Percentiles rank a stretch among this genome's conserved stretches.
These are phyloP conservation scores for Decorospora gaudefroyi DNA, from an alignment of 2,329 filamentous ascomycete species.

Conservation along the genomic window DNA sequence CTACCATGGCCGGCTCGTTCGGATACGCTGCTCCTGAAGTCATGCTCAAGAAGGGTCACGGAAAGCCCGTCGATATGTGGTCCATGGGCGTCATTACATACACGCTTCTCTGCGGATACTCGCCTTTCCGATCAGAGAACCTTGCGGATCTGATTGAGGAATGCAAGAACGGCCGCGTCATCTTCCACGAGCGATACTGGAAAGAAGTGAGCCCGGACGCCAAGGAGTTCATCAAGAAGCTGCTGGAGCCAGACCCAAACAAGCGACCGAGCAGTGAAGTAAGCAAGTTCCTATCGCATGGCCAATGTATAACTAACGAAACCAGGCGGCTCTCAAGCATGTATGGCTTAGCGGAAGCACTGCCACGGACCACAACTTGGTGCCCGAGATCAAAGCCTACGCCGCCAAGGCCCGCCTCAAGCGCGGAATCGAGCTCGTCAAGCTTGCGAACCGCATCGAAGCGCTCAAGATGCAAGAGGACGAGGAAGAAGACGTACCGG, in stretches of 20 bases:
- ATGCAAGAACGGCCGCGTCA: conserved; percentile 78
- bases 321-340: conserved; percentile 75
- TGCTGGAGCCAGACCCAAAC: conserved; percentile 78
- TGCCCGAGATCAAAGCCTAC: conserved; percentile 95
- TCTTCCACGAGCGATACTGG: conserved; percentile 99
- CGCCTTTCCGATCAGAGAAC: conserved; percentile 94
- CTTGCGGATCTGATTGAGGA: conserved; percentile 92
- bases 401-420: conserved; percentile 88
- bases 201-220: conserved; percentile 94
- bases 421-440: conserved; percentile 94
- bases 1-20: conserved; percentile 98
- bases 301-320: conserved; percentile 19
- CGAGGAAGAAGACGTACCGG: conserved; percentile 71
- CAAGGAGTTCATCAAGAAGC: conserved; percentile 85
- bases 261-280: conserved; percentile 79
- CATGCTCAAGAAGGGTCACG: conserved; percentile 96
- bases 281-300: conserved; percentile 34
- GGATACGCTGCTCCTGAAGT: conserved; percentile 97
- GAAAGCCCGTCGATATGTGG: conserved; percentile 99
- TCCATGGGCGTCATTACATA: conserved; percentile 98
- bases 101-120: conserved; percentile 96
- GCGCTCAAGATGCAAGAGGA: conserved; percentile 92
- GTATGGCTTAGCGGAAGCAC: conserved; percentile 89
- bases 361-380: conserved; percentile 92
- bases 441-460: conserved; percentile 93